Evolutionary conservation across 208 protist species (phyloP).

Genomic region (Crithidia bombi): DNA sequence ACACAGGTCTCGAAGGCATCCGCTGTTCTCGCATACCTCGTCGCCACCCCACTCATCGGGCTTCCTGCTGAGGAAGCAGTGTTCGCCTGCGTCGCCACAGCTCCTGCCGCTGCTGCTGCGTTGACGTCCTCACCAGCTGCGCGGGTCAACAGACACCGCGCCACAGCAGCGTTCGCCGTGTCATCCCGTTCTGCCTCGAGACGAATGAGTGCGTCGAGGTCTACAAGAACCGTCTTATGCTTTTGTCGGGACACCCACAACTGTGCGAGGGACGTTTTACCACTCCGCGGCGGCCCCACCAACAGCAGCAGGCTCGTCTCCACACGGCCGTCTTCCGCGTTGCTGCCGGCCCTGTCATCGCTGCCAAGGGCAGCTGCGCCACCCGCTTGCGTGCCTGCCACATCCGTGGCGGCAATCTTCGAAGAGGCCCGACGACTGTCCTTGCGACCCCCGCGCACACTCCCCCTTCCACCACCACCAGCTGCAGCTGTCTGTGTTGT

Average conservation of each 20-base stretch:
- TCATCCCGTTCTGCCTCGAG: conserved; percentile 68
- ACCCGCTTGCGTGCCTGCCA: neutral
- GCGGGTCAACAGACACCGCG: conserved; percentile 61
- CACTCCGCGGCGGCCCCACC: conserved; percentile 75
- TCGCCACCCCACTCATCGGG: neutral
- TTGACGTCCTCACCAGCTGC: conserved; percentile 4
- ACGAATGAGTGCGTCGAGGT: conserved; percentile 61
- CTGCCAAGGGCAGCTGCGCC: neutral
- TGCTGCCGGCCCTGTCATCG: neutral
- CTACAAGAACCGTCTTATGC: conserved; percentile 33
- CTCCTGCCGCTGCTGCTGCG: neutral
- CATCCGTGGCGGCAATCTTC: neutral
- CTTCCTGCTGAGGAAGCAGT: neutral
- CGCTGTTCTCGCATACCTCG: neutral
- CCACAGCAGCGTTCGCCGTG: conserved; percentile 69
- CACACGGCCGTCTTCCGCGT: neutral
- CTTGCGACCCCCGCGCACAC: conserved; percentile 10
- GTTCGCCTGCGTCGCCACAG: neutral
- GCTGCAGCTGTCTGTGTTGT: conserved; percentile 1
- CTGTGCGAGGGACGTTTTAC: conserved; percentile 70
- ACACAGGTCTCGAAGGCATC: conserved; percentile 19
- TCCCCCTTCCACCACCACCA: neutral
- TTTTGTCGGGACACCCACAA: conserved; percentile 35
- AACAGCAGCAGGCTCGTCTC: conserved; percentile 57
- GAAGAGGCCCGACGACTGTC: conserved; percentile 10